Conservation (phyloP, 495 filamentous ascomycete genomes). For the Hypoxylon cercidicola region DNA sequence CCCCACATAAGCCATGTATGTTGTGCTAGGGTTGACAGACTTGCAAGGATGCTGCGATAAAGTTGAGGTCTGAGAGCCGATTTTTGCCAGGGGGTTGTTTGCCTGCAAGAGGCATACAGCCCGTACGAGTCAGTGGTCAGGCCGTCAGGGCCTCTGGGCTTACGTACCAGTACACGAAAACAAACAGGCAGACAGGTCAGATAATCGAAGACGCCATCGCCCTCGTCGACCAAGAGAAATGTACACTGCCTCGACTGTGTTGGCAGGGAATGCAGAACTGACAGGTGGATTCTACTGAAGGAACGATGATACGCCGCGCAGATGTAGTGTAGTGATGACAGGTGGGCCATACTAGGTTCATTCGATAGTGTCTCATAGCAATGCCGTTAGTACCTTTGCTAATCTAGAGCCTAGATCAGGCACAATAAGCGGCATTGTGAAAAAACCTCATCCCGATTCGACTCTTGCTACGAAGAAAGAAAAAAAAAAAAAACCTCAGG, state of each 20-base stretch:
- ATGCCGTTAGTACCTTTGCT: conserved; percentile 16
- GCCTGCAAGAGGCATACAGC: conserved; percentile 15
- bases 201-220: conserved; percentile 7
- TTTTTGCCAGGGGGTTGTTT: background rate
- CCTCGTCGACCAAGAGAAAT: background rate
- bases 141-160: background rate
- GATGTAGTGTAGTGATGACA: conserved; percentile 20
- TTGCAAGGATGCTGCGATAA: conserved; percentile 21
- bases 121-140: background rate
- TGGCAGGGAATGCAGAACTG: background rate
- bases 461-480: background rate
- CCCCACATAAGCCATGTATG: conserved; percentile 15
- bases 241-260: background rate
- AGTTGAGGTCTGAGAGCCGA: conserved; percentile 16
- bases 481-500: background rate
- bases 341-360: conserved; percentile 11
- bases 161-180: conserved; percentile 3
- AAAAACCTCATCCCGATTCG: conserved; percentile 9
- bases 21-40: background rate
- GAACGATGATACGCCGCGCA: conserved; percentile 14
- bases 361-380: conserved; percentile 11
- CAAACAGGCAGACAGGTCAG: conserved; percentile 2
- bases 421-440: background rate
- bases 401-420: conserved; percentile 1
- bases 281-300: conserved; percentile 15